A percentile compares a stretch with the other conserved stretches of the same genome.
These are phyloP conservation scores for Talaromyces verruculosus DNA, from an alignment of 2,329 filamentous ascomycete species.

Conservation along the genomic window DNA sequence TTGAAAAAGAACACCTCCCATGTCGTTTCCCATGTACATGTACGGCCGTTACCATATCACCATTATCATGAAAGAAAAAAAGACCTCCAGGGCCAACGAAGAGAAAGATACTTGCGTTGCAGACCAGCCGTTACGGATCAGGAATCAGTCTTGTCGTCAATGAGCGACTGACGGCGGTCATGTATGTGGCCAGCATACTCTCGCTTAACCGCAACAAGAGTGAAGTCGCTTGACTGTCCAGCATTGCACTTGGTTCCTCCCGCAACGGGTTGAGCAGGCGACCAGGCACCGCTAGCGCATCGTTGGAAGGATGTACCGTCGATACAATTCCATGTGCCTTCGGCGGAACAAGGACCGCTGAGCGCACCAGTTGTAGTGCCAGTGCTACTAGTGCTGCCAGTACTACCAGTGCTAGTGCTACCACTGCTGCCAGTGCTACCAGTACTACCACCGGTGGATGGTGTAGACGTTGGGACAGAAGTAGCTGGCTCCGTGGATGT, in stretches of 20 bases:
- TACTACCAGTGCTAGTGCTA: no score
- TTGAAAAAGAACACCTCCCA: neutral
- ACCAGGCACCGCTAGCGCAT: slow-evolving; percentile 62
- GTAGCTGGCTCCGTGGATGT: neutral
- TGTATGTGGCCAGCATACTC: slow-evolving; percentile 22
- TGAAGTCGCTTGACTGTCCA: slow-evolving; percentile 35
- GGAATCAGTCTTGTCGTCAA: neutral
- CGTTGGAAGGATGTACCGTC: slow-evolving; percentile 60
- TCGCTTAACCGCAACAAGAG: slow-evolving; percentile 24
- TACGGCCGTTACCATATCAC: neutral
- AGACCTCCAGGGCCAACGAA: slow-evolving; percentile 2
- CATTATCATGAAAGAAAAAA: neutral
- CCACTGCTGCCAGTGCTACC: neutral
- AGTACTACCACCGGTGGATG: neutral
- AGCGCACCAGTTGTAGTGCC: slow-evolving; percentile 31
- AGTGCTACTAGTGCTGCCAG: no score
- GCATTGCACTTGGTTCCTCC: slow-evolving; percentile 54
- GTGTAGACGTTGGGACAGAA: neutral
- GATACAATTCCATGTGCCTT: slow-evolving; percentile 62
- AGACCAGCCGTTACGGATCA: neutral
- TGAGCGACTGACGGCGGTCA: slow-evolving; percentile 14
- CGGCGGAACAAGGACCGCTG: slow-evolving; percentile 50
- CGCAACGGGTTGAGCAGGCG: slow-evolving; percentile 51
- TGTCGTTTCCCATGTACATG: neutral
- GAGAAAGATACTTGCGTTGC: neutral